phyloP scores from a whole-genome alignment of 768 basidiomycete species.

The Suillus brevipes region DNA sequence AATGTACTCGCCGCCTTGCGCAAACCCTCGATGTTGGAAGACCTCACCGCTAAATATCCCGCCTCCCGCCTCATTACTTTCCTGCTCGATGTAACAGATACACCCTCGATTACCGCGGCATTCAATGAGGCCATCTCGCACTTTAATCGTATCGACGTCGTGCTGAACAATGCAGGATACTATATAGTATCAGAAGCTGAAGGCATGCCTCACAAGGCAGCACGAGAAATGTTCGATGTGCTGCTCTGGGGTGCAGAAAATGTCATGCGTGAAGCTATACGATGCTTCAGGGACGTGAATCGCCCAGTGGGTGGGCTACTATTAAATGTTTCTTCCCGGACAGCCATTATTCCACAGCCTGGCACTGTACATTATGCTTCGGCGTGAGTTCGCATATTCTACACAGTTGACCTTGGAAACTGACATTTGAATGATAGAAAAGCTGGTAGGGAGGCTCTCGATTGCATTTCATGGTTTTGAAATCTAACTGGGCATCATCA shows the following conservation, averaged over 20 bases:
- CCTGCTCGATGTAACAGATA: conserved; percentile 41
- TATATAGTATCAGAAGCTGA: conserved; percentile 59
- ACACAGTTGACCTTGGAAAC: conserved; percentile 4
- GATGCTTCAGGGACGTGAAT: conserved; percentile 39
- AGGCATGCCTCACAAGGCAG: conserved; percentile 77
- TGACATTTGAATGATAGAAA: conserved; percentile 17
- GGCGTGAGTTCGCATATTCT: conserved; percentile 22
- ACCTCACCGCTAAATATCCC: conserved; percentile 31
- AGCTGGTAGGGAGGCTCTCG: conserved; percentile 17
- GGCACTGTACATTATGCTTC: conserved; percentile 26
- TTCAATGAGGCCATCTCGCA: conserved; percentile 35
- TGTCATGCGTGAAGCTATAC: conserved; percentile 35
- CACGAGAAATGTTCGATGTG: conserved; percentile 56
- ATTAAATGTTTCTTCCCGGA: conserved; percentile 35
- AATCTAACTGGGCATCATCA: conserved; percentile 13
- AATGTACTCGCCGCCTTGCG: conserved; percentile 46
- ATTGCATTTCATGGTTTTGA: neutral
- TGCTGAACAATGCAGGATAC: conserved; percentile 45
- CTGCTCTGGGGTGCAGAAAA: conserved; percentile 35
- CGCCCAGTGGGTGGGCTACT: conserved; percentile 34
- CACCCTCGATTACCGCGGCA: conserved; percentile 33
- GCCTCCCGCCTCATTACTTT: conserved; percentile 39
- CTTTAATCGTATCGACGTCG: conserved; percentile 46
- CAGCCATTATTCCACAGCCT: conserved; percentile 24
- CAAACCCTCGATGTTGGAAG: conserved; percentile 35